Conservation (phyloP, 2,329 filamentous ascomycete genomes). For the Phaeosphaeria sp. region DNA sequence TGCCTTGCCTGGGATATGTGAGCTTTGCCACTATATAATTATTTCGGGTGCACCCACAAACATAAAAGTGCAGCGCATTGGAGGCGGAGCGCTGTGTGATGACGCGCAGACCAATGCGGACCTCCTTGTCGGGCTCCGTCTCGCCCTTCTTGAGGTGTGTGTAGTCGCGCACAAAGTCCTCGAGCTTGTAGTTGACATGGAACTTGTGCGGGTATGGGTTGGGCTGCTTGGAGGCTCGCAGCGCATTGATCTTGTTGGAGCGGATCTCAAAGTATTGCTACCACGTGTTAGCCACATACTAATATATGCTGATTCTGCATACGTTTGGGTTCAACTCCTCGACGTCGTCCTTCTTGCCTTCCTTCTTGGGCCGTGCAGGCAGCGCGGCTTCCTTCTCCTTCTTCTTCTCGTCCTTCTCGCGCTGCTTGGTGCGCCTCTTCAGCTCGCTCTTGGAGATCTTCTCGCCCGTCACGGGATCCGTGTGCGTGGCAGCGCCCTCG, state of each 20-base stretch:
- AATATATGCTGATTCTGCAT: slow-evolving; percentile 36
- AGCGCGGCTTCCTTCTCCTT: slow-evolving; percentile 79
- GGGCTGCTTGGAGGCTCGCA: slow-evolving; percentile 74
- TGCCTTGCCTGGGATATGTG: slow-evolving; percentile 59
- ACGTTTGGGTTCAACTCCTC: slow-evolving; percentile 77
- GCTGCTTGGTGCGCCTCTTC: slow-evolving; percentile 95
- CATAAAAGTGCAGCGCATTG: slow-evolving; percentile 39
- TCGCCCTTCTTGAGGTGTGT: slow-evolving; percentile 88
- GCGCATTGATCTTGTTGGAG: slow-evolving; percentile 78
- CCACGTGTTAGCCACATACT: slow-evolving; percentile 16
- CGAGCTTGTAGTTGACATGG: slow-evolving; percentile 81
- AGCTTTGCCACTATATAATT: slow-evolving; percentile 4
- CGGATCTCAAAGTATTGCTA: slow-evolving; percentile 97
- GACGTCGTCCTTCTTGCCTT: slow-evolving; percentile 71
- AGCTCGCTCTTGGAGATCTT: slow-evolving; percentile 66
- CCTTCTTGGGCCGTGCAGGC: slow-evolving; percentile 64
- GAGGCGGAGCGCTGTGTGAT: slow-evolving; percentile 57
- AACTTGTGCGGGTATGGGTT: slow-evolving; percentile 94
- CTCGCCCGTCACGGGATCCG: slow-evolving; percentile 94
- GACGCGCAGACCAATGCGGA: slow-evolving; percentile 84
- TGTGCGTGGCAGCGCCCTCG: slow-evolving; percentile 63
- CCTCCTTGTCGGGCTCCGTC: slow-evolving; percentile 73
- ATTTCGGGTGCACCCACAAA: slow-evolving; percentile 16
- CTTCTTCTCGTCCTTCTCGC: slow-evolving; percentile 89
- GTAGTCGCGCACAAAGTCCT: slow-evolving; percentile 80